Conservation (phyloP, 805 yeast genomes). For the Kodamaea leandrae region DNA sequence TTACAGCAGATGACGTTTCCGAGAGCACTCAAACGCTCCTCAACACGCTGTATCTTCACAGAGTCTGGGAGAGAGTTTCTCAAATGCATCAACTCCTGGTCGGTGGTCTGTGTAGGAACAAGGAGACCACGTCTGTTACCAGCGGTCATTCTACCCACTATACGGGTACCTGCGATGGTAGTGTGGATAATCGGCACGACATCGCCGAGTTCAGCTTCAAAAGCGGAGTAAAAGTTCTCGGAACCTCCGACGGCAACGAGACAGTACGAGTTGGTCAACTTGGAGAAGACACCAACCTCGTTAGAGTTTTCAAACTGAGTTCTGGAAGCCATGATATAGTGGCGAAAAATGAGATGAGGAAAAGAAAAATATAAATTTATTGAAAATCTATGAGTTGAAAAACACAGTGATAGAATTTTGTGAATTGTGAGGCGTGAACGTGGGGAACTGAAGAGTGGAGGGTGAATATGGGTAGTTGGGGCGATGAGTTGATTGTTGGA, state of each 20-base stretch:
- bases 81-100: slow-evolving; percentile 95
- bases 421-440: neutral
- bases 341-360: slow-evolving; percentile 3
- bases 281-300: slow-evolving; percentile 88
- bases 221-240: slow-evolving; percentile 78
- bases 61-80: slow-evolving; percentile 94
- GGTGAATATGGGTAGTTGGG: no score
- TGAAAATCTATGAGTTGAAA: neutral
- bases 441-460: no score
- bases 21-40: slow-evolving; percentile 92
- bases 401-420: neutral
- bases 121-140: slow-evolving; percentile 96
- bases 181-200: slow-evolving; percentile 95
- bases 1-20: slow-evolving; percentile 98
- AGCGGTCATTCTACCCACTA: slow-evolving; percentile 96
- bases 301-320: slow-evolving; percentile 50
- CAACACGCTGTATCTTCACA: slow-evolving; percentile 95
- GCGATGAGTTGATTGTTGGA: no score
- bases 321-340: slow-evolving; percentile 40
- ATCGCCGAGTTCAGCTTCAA: slow-evolving; percentile 96
- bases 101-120: slow-evolving; percentile 97
- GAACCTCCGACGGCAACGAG: slow-evolving; percentile 97
- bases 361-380: neutral
- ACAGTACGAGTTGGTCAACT: slow-evolving; percentile 93
- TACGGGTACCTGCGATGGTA: slow-evolving; percentile 97